Base-by-base conservation (phyloP, 2,329 filamentous ascomycete species). In the Ambrosiella xylebori region DNA sequence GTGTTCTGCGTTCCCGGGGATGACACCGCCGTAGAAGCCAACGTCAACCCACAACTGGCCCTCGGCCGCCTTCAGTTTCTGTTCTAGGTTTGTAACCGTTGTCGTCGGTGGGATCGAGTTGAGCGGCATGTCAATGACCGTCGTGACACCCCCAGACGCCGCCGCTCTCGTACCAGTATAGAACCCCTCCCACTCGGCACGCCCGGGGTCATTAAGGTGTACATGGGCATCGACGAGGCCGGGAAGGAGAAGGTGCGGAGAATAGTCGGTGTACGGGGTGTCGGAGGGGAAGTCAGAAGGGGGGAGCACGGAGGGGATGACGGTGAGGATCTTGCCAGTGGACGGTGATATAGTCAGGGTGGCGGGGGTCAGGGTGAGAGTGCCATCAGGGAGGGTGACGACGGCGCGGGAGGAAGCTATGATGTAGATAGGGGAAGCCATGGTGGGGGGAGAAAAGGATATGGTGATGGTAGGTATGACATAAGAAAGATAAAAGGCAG, bases 131-230 rank as follows among this genome's bases (percentile, higher is more conserved):
- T 97, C 93, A 66, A 98, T 75, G 8, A 98, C 89, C 0, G 93
- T 97, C 3, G 93, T 98, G 35, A 97, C 93, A 65, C 93, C 93
- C 45, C 93, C 93, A 65, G 91, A 94, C 9, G 93, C 93, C 3
- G 93, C 93, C 39, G 93, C 93, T 65, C 87, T 80, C 27, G 93
- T 97, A 54, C 93, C 93, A 0, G 90, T 96, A 74, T 85, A 86
- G 75, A 98, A 98, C 9, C 93, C 93, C 68, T 98, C 93, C 93
- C 93, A 97, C 78, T 96, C 91, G 56, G 91, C 96, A 59, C 93
- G 81, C 47, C 93, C 93, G 0, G 93, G 93, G 72, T 98, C 93
- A 67, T 97, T 97, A 64, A 97, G 80, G 72, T 98, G 93, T 41
- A 98, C 93, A 69, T 98, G 93, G 40, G 93, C 91, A 69, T 98